A percentile compares a stretch with the other conserved stretches of the same genome.
phyloP scores from a whole-genome alignment of 2,329 filamentous ascomycete genomes.

The Xylariomycetidae sp. region DNA sequence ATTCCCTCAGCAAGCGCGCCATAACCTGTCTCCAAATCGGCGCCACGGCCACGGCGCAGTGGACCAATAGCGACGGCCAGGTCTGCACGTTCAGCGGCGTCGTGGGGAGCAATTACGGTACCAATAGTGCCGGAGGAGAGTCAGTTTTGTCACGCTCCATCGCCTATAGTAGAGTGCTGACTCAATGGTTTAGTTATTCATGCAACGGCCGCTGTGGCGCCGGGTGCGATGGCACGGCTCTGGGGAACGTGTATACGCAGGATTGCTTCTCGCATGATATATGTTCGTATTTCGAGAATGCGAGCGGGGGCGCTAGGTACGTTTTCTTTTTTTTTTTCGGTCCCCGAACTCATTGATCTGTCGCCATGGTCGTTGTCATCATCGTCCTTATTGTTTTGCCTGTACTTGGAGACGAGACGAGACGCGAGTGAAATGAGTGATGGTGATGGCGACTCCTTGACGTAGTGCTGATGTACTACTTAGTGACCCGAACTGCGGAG shows the following conservation, averaged over 20 bases:
- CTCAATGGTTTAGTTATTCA: slow-evolving; percentile 35
- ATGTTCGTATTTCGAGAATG: slow-evolving; percentile 46
- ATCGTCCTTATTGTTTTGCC: too few relatives aligned
- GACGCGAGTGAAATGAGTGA: too few relatives aligned
- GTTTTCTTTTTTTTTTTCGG: slow-evolving; percentile 2
- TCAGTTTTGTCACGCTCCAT: slow-evolving; percentile 23
- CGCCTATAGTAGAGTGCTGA: background rate
- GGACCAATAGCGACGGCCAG: slow-evolving; percentile 39
- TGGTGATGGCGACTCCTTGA: too few relatives aligned
- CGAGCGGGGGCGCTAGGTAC: slow-evolving; percentile 41
- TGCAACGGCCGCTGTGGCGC: slow-evolving; percentile 46
- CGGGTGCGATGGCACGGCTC: slow-evolving; percentile 36
- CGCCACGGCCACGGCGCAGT: slow-evolving; percentile 38
- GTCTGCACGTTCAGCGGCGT: slow-evolving; percentile 38
- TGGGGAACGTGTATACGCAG: slow-evolving; percentile 46
- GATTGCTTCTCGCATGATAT: slow-evolving; percentile 48
- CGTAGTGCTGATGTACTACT: too few relatives aligned
- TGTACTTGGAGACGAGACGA: too few relatives aligned
- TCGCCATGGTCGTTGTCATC: too few relatives aligned
- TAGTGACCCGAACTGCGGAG: slow-evolving; percentile 44
- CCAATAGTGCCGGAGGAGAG: slow-evolving; percentile 38
- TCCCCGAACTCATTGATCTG: too few relatives aligned
- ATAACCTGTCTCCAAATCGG: slow-evolving; percentile 36
- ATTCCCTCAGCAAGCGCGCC: slow-evolving; percentile 16
- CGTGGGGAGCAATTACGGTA: slow-evolving; percentile 45